Base-by-base conservation (phyloP, 148 eudicot species). In the Drosera capensis region DNA sequence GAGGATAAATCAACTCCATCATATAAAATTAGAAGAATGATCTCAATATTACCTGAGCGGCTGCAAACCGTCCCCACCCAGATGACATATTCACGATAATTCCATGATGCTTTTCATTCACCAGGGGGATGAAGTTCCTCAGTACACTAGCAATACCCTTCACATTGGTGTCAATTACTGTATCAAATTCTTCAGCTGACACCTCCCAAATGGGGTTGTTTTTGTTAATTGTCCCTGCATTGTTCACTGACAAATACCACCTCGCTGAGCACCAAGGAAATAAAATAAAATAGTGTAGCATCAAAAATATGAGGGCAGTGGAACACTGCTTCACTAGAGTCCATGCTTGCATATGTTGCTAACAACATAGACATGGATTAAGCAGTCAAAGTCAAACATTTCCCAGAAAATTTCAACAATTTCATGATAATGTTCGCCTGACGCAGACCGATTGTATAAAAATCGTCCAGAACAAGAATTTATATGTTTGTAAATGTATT, bases 61-160 rank as follows among this genome's bases (percentile, higher is more conserved):
- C 97, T 53, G 87, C 79, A 35, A 94, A 88, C 45, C 97, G 68
- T 57, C 97, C 97, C 97, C 97, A 88, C 14, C 97, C 97, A 73
- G 97, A 88, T 36, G 97, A 88, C 68, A 75, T 62, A 60, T 88
- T 88, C 57, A 88, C 79, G 36, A 88, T 73, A 35, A 88, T 73
- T 52, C 97, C 97, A 38, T 78, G 87, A 65, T 84, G 83, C 45
- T 58, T 80, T 59, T 73, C 87, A 49, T 68, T 68, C 97, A 88
- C 75, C 38, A 80, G 64, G 52, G 97, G 97, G 56, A 84, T 75
- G 60, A 88, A 88, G 60, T 88, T 81, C n/a, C 95, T 92, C 48
- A 88, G 58, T 59, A 88, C 56, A 57, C 80, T 88, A 49, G 87
- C 84, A 46, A 68, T 25, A 35, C 97, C 97, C 60, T 88, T 88